These are phyloP conservation scores for Blepharisma undulans DNA, from an alignment of 169 alveolate genomes.

Conservation along the genomic window DNA sequence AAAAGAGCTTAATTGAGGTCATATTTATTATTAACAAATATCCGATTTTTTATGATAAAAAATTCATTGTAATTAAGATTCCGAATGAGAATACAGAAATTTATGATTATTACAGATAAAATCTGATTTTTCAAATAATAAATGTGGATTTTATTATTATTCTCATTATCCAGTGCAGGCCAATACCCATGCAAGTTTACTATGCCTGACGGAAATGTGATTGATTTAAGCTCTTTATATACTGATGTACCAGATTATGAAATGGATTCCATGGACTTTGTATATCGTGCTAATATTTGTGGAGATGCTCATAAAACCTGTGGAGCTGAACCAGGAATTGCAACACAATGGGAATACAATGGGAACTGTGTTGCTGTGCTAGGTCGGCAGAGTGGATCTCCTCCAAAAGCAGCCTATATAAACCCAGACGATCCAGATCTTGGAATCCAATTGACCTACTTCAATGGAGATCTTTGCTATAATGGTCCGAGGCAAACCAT, in stretches of 20 bases:
- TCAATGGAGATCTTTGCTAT: slow-evolving; percentile 16
- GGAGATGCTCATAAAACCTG: slow-evolving; percentile 2
- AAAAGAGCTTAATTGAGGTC: neutral
- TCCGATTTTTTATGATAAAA: too few species aligned
- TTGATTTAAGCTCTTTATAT: neutral
- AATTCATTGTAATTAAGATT: too few species aligned
- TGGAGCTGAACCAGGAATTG: neutral
- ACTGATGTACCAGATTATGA: slow-evolving; percentile 1
- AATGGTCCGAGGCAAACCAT: neutral
- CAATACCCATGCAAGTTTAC: slow-evolving; percentile 13
- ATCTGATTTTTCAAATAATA: too few species aligned
- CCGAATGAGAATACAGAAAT: too few species aligned
- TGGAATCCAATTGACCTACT: neutral
- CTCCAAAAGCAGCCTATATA: neutral
- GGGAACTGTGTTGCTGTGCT: slow-evolving; percentile 31
- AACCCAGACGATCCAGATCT: neutral
- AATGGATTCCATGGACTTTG: neutral
- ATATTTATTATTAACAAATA: neutral
- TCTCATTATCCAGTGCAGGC: neutral
- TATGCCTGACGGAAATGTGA: neutral
- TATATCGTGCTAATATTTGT: slow-evolving; percentile 12
- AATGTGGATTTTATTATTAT: neutral
- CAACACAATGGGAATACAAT: slow-evolving; percentile 26
- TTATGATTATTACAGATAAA: neutral
- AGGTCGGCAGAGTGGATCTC: neutral